A percentile compares a stretch with the other conserved stretches of the same genome.
These are phyloP conservation scores for Penicillium sp. DNA, from an alignment of 2,329 filamentous ascomycete genomes.

Conservation along the genomic window DNA sequence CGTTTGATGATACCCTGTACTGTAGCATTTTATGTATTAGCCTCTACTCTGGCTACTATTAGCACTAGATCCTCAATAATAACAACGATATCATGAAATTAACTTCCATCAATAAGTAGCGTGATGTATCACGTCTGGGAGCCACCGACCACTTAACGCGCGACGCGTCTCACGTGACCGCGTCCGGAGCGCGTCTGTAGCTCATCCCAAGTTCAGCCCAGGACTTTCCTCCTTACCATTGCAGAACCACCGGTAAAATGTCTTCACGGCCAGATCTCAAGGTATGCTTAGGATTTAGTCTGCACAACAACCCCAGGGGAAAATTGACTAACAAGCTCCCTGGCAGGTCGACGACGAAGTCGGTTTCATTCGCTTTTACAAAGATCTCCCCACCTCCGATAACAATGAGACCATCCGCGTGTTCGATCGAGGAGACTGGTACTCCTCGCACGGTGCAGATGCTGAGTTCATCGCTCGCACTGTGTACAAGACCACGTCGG, in stretches of 20 bases:
- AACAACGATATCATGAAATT: slow-evolving; percentile 5
- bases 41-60: slow-evolving; percentile 15
- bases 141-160: slow-evolving; percentile 23
- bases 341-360: slow-evolving; percentile 87
- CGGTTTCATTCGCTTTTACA: slow-evolving; percentile 96
- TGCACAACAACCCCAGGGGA: neutral
- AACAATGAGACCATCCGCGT: slow-evolving; percentile 71
- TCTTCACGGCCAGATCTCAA: slow-evolving; percentile 71
- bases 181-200: slow-evolving; percentile 26
- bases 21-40: slow-evolving; percentile 17
- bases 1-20: slow-evolving; percentile 30
- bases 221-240: slow-evolving; percentile 8
- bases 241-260: slow-evolving; percentile 49
- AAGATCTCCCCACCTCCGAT: slow-evolving; percentile 69
- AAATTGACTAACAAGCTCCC: slow-evolving; percentile 6
- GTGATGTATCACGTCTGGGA: neutral
- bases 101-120: neutral
- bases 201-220: slow-evolving; percentile 12
- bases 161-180: slow-evolving; percentile 38
- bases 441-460: slow-evolving; percentile 62
- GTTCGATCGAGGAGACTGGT: slow-evolving; percentile 92
- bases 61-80: slow-evolving; percentile 18
- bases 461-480: slow-evolving; percentile 53
- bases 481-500: slow-evolving; percentile 98
- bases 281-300: slow-evolving; percentile 44